phyloP scores from a whole-genome alignment of 2,329 filamentous ascomycete genomes.

The Penicillium sp. region DNA sequence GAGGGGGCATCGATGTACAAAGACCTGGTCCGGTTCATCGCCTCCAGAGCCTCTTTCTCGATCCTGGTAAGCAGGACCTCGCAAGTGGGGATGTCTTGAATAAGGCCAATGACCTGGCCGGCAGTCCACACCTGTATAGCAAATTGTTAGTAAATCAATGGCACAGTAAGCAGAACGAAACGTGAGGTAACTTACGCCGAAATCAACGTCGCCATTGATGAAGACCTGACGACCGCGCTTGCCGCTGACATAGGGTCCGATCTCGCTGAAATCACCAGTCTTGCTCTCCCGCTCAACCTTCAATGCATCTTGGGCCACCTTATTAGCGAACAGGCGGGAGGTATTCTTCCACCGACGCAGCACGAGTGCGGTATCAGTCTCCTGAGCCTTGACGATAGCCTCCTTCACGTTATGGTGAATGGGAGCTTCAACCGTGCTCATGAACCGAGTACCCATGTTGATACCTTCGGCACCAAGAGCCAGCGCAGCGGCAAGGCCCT shows the following conservation, averaged over 20 bases:
- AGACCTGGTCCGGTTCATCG: slow-evolving; percentile 59
- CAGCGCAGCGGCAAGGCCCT: slow-evolving; percentile 87
- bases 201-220: slow-evolving; percentile 84
- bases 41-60: slow-evolving; percentile 70
- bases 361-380: slow-evolving; percentile 88
- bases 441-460: slow-evolving; percentile 98
- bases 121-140: slow-evolving; percentile 81
- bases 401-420: slow-evolving; percentile 94
- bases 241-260: slow-evolving; percentile 83
- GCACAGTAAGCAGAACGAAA: not conserved
- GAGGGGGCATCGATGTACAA: slow-evolving; percentile 50
- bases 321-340: slow-evolving; percentile 82
- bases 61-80: slow-evolving; percentile 67
- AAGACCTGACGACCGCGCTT: slow-evolving; percentile 91
- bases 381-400: slow-evolving; percentile 80
- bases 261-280: slow-evolving; percentile 83
- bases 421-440: slow-evolving; percentile 91
- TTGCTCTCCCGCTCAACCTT: slow-evolving; percentile 80
- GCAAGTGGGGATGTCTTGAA: slow-evolving; percentile 79
- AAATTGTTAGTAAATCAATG: slow-evolving; percentile 12
- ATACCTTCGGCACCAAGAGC: slow-evolving; percentile 87
- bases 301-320: slow-evolving; percentile 75
- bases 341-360: slow-evolving; percentile 93
- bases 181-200: slow-evolving; percentile 64
- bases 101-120: slow-evolving; percentile 88